Percentiles rank a stretch among this genome's conserved stretches.
phyloP scores from a whole-genome alignment of 177 flowering plant species.

The Telopea speciosissima region DNA sequence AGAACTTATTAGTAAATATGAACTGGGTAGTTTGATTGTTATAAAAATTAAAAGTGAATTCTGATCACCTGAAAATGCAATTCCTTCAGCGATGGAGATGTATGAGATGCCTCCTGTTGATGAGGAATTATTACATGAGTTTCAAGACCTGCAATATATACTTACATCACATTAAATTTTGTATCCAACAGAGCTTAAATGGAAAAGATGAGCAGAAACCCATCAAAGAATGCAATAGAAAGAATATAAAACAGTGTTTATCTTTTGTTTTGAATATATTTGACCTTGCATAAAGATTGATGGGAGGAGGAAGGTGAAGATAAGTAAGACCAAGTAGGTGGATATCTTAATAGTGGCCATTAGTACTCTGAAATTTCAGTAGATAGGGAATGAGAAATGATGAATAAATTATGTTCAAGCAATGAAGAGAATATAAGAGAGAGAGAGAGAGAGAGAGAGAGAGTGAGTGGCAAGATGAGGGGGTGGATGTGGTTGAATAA shows the following conservation, averaged over 20 bases:
- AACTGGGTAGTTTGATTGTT: not conserved
- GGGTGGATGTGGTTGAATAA: not conserved
- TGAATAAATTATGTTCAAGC: not conserved
- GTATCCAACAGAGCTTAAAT: not conserved
- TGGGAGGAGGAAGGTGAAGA: constrained; percentile 6
- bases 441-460: not conserved
- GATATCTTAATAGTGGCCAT: not conserved
- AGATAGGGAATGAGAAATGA: not conserved
- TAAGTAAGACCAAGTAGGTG: constrained; percentile 3
- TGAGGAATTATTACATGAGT: constrained; percentile 20
- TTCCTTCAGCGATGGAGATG: constrained; percentile 3
- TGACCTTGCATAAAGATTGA: constrained; percentile 9
- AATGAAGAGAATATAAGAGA: not conserved
- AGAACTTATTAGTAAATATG: not conserved
- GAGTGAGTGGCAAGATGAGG: not conserved
- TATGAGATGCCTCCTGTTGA: constrained; percentile 12
- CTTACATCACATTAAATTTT: not conserved
- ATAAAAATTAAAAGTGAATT: no score
- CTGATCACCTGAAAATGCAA: constrained; percentile 23
- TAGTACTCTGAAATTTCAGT: not conserved
- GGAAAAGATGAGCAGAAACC: not conserved
- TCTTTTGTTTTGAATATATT: not conserved
- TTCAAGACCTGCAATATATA: constrained; percentile 19
- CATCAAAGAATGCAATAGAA: not conserved
- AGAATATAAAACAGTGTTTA: not conserved